phyloP scores from a whole-genome alignment of 73 alveolate genomes.

The Paramecium pentaurelia region DNA sequence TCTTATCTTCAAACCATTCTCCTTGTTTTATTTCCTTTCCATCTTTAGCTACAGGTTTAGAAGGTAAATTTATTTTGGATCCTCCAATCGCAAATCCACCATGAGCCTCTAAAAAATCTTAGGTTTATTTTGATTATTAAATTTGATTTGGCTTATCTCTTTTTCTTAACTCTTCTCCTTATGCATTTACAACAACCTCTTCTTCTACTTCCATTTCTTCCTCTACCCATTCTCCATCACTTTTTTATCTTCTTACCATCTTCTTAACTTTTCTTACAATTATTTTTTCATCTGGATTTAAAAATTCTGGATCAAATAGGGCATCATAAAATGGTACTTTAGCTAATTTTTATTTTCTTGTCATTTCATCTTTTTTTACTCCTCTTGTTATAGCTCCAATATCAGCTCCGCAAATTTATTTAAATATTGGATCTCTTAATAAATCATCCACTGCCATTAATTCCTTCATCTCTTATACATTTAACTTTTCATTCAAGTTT shows the following conservation, averaged over 20 bases:
- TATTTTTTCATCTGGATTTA: conserved; percentile 53
- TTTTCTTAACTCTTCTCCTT: conserved; percentile 44
- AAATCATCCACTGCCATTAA: conserved; percentile 39
- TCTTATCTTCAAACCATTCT: conserved; percentile 49
- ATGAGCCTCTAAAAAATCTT: conserved; percentile 45
- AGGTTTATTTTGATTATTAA: neutral
- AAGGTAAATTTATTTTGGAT: conserved; percentile 52
- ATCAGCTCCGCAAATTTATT: conserved; percentile 49
- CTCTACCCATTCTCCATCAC: conserved; percentile 62
- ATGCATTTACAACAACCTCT: conserved; percentile 51
- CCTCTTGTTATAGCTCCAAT: conserved; percentile 34
- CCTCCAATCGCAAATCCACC: conserved; percentile 66
- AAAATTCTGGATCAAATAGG: conserved; percentile 57
- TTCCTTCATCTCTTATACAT: conserved; percentile 53
- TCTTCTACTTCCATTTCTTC: conserved; percentile 63
- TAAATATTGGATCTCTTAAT: conserved; percentile 61
- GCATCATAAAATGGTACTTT: conserved; percentile 52
- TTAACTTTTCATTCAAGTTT: conserved; percentile 43
- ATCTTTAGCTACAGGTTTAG: conserved; percentile 47
- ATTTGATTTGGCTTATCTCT: conserved; percentile 54
- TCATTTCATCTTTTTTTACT: conserved; percentile 52
- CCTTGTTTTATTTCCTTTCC: conserved; percentile 52
- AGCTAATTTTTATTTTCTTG: conserved; percentile 42
- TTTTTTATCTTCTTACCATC: conserved; percentile 47
- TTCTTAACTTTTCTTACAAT: conserved; percentile 48